phyloP scores from a whole-genome alignment of 768 basidiomycete species.

The Suillus brevipes region DNA sequence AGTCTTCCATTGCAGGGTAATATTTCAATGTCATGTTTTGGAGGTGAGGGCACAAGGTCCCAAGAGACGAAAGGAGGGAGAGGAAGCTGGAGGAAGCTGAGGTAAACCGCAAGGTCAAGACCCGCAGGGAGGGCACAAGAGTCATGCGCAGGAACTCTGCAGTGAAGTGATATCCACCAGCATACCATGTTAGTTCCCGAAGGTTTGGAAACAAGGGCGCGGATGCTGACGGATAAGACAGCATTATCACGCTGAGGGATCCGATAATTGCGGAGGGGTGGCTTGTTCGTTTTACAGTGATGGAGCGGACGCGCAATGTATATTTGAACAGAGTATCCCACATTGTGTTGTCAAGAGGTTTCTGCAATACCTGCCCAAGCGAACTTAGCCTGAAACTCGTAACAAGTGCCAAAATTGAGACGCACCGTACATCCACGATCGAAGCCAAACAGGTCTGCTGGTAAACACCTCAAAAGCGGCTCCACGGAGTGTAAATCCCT shows the following conservation, averaged over 20 bases:
- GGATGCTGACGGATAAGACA: constrained; percentile 17
- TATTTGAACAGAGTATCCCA: neutral
- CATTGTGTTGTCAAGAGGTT: neutral
- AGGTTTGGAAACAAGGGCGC: constrained; percentile 23
- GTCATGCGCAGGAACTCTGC: constrained; percentile 24
- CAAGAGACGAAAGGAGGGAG: neutral
- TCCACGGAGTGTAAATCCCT: constrained; percentile 19
- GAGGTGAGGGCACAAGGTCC: neutral
- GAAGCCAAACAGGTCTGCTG: neutral
- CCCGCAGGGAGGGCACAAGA: constrained; percentile 20
- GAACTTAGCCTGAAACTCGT: neutral
- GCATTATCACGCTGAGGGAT: constrained; percentile 10
- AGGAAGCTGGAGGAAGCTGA: neutral
- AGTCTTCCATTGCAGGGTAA: neutral
- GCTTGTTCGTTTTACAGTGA: neutral
- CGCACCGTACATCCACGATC: neutral
- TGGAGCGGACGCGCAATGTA: neutral
- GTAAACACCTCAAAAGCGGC: constrained; percentile 16
- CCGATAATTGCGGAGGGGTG: neutral
- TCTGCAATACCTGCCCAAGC: neutral
- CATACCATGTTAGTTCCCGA: constrained; percentile 23
- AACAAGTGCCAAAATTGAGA: neutral
- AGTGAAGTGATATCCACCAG: constrained; percentile 17
- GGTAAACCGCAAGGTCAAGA: neutral
- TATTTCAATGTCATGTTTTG: neutral